phyloP scores from a whole-genome alignment of 805 yeast species.

The Babjeviella inositovora region DNA sequence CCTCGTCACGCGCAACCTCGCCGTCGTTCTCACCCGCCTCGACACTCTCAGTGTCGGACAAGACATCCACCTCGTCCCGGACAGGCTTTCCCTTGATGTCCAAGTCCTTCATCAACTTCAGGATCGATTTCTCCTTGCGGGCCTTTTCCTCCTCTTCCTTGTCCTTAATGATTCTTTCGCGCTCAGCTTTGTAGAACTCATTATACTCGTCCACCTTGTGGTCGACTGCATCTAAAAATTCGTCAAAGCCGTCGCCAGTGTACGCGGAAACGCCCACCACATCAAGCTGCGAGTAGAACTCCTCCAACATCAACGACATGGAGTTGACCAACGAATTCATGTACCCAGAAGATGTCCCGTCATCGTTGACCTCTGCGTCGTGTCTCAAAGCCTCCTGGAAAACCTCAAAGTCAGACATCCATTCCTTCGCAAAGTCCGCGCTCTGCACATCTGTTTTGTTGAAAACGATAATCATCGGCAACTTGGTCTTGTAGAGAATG shows the following conservation, averaged over 20 bases:
- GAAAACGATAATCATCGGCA: conserved; percentile 94
- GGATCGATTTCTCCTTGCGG: conserved; percentile 56
- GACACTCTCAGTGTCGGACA: conserved; percentile 34
- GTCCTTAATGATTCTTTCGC: conserved; percentile 65
- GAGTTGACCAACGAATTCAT: conserved; percentile 91
- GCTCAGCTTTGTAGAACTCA: conserved; percentile 67
- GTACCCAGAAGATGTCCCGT: conserved; percentile 59
- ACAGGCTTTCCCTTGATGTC: conserved; percentile 34
- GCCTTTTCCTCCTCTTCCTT: conserved; percentile 63
- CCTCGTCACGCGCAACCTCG: conserved; percentile 12
- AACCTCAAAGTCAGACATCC: conserved; percentile 95
- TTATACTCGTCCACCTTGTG: conserved; percentile 79
- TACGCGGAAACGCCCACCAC: conserved; percentile 85
- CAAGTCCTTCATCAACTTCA: conserved; percentile 71
- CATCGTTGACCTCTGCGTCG: conserved; percentile 53
- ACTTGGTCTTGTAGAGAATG: conserved; percentile 83
- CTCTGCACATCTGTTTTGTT: conserved; percentile 85
- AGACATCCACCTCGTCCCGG: conserved; percentile 27
- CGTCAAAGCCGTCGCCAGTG: conserved; percentile 92
- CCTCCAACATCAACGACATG: conserved; percentile 92
- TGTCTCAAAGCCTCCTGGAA: conserved; percentile 67
- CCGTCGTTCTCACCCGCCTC: conserved; percentile 27
- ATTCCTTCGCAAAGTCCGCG: conserved; percentile 78
- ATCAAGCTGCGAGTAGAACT: conserved; percentile 84
- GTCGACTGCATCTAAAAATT: conserved; percentile 73